A percentile compares a stretch with the other conserved stretches of the same genome.
phyloP scores from a whole-genome alignment of 129 eudicot species.

The Escallonia herrerae region DNA sequence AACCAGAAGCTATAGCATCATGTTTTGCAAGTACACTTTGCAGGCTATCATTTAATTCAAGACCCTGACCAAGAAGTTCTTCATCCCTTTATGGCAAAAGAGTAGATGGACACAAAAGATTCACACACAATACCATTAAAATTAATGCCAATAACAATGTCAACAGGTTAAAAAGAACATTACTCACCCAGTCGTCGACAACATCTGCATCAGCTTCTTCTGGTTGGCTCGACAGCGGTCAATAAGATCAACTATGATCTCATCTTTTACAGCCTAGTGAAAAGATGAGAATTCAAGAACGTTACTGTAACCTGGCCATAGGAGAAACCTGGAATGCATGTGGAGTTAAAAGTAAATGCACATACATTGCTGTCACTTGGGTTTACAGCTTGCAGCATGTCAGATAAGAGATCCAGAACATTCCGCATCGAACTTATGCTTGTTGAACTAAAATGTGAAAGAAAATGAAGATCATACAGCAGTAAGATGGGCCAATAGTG shows the following conservation, averaged over 20 bases:
- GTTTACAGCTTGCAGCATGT: conserved; percentile 82
- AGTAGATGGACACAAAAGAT: not conserved
- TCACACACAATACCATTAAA: not conserved
- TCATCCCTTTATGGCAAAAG: conserved; percentile 54
- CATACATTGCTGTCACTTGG: conserved; percentile 64
- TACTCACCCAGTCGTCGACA: conserved; percentile 50
- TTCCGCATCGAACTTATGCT: conserved; percentile 65
- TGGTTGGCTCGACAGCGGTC: conserved; percentile 86
- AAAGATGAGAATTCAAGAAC: not conserved
- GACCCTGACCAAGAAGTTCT: conserved; percentile 74
- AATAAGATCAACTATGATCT: conserved; percentile 75
- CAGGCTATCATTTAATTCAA: conserved; percentile 59
- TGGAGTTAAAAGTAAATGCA: not conserved
- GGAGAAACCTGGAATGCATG: not conserved
- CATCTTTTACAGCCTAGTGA: conserved; percentile 70
- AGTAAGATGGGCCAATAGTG: not conserved
- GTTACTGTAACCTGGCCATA: not conserved
- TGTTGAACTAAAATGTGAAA: conserved; percentile 36
- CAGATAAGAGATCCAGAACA: conserved; percentile 63
- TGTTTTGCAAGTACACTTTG: conserved; percentile 68
- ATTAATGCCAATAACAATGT: not conserved
- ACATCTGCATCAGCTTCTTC: conserved; percentile 70
- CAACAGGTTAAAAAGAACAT: conserved; percentile 1
- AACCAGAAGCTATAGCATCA: conserved; percentile 84
- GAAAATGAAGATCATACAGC: not conserved